Base-by-base conservation (phyloP, 495 filamentous ascomycete genomes). In the Cenococcum geophilum region DNA sequence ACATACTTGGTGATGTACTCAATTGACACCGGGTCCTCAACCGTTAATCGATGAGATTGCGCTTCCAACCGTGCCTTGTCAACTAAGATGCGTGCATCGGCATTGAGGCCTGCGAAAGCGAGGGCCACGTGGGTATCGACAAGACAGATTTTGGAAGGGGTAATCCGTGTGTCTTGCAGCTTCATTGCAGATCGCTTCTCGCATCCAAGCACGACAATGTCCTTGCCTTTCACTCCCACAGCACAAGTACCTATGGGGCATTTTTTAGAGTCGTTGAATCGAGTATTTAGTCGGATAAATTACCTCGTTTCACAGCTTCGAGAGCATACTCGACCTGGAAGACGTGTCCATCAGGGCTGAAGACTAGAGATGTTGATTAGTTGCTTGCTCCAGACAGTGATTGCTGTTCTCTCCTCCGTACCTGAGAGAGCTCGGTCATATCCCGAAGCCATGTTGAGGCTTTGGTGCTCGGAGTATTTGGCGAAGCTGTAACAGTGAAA, bases 1-100 rank as follows among this genome's bases (percentile, higher is more conserved):
- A 97, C 86, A 73, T 97, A 95, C 78, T 97, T 97, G 58, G 93
- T 97, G 71, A 98, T 97, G 79, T 98, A 98, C 78, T 98, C 93
- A 72, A 98, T 95, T 42, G 87, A 91, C 59, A 95, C 89, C 57
- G 93, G 92, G 75, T 98, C 93, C 74, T 97, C 93, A 53, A 98
- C 91, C n/a, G 93, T 97, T 68, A 98, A 80, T 51, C 93, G 89
- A 78, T 98, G 93, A 56, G 89, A 95, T 78, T 98, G 93, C 58
- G 93, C 93, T 73, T 98, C 93, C 75, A 98, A 76, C 62, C 95
- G 85, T 40, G 93, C 95, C 78, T 95, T 96, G 82, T 98, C 93
- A 67, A 98, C 89, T 48, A 98, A 82, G 74, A 97, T 97, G 62
- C 93, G 84, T 65, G 95, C 95, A 75, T 98, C 93, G 73, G 93